Base-by-base conservation (phyloP, 2,329 filamentous ascomycete genomes). In the Fusarium sp. region DNA sequence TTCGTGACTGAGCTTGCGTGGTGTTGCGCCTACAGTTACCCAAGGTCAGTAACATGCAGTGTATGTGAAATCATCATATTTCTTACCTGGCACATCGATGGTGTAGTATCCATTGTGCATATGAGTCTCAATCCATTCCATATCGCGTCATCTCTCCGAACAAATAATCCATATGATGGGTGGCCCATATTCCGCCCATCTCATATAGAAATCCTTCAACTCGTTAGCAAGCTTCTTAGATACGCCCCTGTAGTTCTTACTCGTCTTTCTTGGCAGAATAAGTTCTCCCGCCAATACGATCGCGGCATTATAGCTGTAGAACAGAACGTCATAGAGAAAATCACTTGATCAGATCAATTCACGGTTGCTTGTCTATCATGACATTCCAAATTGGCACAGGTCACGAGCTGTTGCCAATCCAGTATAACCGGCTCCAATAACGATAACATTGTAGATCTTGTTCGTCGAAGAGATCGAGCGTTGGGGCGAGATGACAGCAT, bases 51-150 rank as follows among this genome's bases (percentile, higher is more conserved):
- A 9, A 33, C 0, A 23, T 13, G 11, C 2, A 23, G 3, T 0
- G 1, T 1, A 18, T 13, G 0, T 10, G 14, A 10, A 3, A 2
- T 13, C 1, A 0, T 9, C 3, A 0, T 9, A 15, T 23, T 1
- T 10, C 0, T 2, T 49, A 23, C 46, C 46, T 33, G 30, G 46
- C 18, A 49, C 30, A 2, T 49, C 46, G 4, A 49, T 49, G 0
- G 46, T 49, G 15, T 49, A 49, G 2, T 33, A 49, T 5, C 46
- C 46, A 7, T 49, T 33, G 7, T 49, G n/a, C 30, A 49, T 49
- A 4, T 49, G 11, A 49, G 46, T 49, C 46, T 0, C 46, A 30
- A 3, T 33, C 46, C 46, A 49, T 49, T 7, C 18, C 18, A 3
- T 33, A 49, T 1, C 46, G 46, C 0, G 30, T 33, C 46, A 49